Evolutionary conservation across 805 yeast genomes (phyloP), one percentile per base, ranked within the genome.

Genomic region (Debaryomyces castellii): DNA sequence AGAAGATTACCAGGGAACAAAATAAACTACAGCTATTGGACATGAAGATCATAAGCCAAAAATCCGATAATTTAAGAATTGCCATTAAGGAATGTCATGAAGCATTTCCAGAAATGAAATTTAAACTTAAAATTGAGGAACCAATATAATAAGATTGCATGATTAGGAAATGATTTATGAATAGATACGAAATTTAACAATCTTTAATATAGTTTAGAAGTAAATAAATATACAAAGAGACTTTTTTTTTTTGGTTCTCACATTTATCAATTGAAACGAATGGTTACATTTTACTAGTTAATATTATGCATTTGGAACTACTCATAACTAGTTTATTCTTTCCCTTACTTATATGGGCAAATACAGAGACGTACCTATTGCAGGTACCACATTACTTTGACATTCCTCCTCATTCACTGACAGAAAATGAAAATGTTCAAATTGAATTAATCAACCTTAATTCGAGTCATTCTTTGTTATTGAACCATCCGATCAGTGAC

Each of bases 341-440:
- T 21, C 38, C 38, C 5, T 8, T 35, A 10, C 32, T 23, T 23
- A 20, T 18, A 11, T 25, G 44, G 32, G 74, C 71, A 24, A 72
- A 72, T 42, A 72, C 77, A 1, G 77, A 72, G 47, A 60, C 73
- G 1, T 52, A 58, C 22, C 41, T 66, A 14, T 38, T 69, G 24
- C 43, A 46, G 28, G 50, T 71, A 0, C 76, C 76, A 0, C 58
- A 65, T 27, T 64, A 69, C 51, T 72, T 60, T 51, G 58, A 66
- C 35, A 58, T 69, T 10, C 41, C 57, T 16, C 14, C 38, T 12
- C 22, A 35, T 35, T 20, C 18, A 8, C 21, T 44, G 9, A 5
- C 16, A 11, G 24, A 35, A 20, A 35, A 57, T 35, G 47, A 51
- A 36, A 45, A 43, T 3, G 16, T 2, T 3, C 22, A 35, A 37